A percentile compares a stretch with the other conserved stretches of the same genome.
Evolutionary conservation across 257 asterid genomes (phyloP).

Genomic region (Ehretia macrophylla): DNA sequence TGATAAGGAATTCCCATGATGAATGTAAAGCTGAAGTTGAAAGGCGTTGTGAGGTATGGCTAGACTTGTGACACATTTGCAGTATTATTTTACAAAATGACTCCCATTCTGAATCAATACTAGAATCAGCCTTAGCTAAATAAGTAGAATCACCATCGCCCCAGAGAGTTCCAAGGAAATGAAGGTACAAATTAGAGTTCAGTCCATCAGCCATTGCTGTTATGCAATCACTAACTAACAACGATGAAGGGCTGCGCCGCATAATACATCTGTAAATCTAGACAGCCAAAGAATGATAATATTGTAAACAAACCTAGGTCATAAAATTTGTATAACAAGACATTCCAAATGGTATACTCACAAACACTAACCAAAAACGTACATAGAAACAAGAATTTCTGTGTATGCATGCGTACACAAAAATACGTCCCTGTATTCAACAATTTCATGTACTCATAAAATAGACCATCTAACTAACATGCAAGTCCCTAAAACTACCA

Average conservation of each 20-base stretch:
- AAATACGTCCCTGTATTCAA: too few relatives aligned
- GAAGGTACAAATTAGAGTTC: conserved; percentile 52
- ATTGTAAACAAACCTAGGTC: conserved; percentile 21
- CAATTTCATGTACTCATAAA: too few relatives aligned
- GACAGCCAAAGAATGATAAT: background rate
- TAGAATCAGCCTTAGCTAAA: conserved; percentile 39
- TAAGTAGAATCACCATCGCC: conserved; percentile 49
- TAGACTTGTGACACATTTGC: conserved; percentile 41
- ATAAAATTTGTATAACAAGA: conserved; percentile 10
- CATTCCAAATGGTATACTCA: background rate
- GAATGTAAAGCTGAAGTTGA: conserved; percentile 45
- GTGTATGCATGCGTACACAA: too few relatives aligned
- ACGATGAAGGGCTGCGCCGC: conserved; percentile 77
- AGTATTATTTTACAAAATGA: conserved; percentile 56
- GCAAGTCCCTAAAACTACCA: background rate
- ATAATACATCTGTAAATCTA: conserved; percentile 79
- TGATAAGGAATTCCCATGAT: conserved; percentile 87
- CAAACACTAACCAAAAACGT: too few relatives aligned
- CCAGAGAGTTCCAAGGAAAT: conserved; percentile 77
- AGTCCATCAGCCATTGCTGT: conserved; percentile 84
- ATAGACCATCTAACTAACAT: background rate
- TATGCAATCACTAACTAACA: conserved; percentile 79
- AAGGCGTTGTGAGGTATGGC: conserved; percentile 22
- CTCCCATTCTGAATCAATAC: conserved; percentile 81
- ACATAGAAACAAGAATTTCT: too few relatives aligned